These are phyloP conservation scores for Tylopilus sp. DNA, from an alignment of 768 basidiomycete genomes.

Conservation along the genomic window DNA sequence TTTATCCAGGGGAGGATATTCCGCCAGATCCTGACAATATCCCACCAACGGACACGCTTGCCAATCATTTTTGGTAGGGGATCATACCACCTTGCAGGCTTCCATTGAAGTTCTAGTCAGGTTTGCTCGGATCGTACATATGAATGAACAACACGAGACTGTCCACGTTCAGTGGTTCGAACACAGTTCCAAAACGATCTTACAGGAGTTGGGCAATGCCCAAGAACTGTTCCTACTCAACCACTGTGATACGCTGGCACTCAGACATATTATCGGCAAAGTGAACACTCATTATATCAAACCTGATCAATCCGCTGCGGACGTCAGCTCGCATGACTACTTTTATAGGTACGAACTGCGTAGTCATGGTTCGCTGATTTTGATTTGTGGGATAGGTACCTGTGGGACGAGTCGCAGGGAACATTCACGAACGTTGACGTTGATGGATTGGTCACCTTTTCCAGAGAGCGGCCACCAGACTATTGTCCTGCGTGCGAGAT, in stretches of 20 bases:
- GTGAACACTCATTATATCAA: conserved; percentile 40
- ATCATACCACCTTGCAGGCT: neutral
- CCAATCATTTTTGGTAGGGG: conserved; percentile 63
- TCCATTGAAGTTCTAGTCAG: conserved; percentile 33
- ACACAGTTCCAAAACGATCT: conserved; percentile 59
- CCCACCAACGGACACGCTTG: conserved; percentile 39
- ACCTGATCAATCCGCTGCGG: conserved; percentile 23
- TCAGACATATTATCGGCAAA: conserved; percentile 46
- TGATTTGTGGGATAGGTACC: conserved; percentile 38
- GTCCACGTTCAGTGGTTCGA: conserved; percentile 76
- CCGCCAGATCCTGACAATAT: conserved; percentile 37
- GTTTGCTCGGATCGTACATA: conserved; percentile 64
- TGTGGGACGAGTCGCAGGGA: conserved; percentile 45
- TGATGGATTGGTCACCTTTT: conserved; percentile 13
- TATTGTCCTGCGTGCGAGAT: conserved; percentile 53
- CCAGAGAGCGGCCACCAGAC: conserved; percentile 35
- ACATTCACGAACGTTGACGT: conserved; percentile 44
- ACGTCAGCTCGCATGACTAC: conserved; percentile 39
- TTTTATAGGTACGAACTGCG: conserved; percentile 50
- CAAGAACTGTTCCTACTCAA: conserved; percentile 65
- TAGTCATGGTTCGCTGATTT: neutral
- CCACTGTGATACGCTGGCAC: conserved; percentile 44
- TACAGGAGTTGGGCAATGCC: conserved; percentile 56
- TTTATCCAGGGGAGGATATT: conserved; percentile 38
- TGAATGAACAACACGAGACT: conserved; percentile 39